Conservation (phyloP, 1,284 basidiomycete species). For the Abortiporus biennis region DNA sequence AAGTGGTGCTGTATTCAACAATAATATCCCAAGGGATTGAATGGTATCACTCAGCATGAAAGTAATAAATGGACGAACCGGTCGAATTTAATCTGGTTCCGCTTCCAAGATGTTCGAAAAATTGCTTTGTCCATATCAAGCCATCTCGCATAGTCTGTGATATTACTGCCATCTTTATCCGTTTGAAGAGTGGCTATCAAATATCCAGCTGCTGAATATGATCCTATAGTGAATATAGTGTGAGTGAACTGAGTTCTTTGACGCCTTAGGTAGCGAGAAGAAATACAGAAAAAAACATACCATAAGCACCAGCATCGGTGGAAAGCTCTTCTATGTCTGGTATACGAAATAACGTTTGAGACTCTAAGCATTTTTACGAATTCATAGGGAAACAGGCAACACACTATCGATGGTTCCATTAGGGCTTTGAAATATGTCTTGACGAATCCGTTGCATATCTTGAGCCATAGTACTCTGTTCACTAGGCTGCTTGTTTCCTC, state of each 20-base stretch:
- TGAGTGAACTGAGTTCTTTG: constrained; percentile 1
- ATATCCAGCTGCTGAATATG: constrained; percentile 62
- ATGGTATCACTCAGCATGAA: neutral
- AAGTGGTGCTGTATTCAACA: constrained; percentile 43
- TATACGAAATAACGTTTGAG: neutral
- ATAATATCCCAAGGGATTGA: neutral
- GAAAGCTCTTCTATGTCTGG: constrained; percentile 51
- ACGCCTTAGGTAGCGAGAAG: too few relatives aligned
- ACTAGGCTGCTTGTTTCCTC: constrained; percentile 53
- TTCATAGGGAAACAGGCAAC: constrained; percentile 13
- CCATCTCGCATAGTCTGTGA: constrained; percentile 55
- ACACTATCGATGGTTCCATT: constrained; percentile 55
- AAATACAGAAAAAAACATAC: too few relatives aligned
- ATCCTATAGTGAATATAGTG: constrained; percentile 36
- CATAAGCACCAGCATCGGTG: constrained; percentile 55
- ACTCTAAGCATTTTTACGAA: neutral
- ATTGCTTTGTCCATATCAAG: constrained; percentile 62
- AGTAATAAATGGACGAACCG: constrained; percentile 32
- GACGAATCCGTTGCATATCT: constrained; percentile 47
- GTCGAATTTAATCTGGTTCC: constrained; percentile 31
- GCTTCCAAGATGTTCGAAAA: constrained; percentile 54
- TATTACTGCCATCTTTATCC: constrained; percentile 29
- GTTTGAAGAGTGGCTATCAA: constrained; percentile 45
- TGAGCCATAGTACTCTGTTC: constrained; percentile 39
- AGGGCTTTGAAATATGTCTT: constrained; percentile 50